Evolutionary conservation across 306 rosid genomes (phyloP).

Genomic region (Lithocarpus polystachyus): DNA sequence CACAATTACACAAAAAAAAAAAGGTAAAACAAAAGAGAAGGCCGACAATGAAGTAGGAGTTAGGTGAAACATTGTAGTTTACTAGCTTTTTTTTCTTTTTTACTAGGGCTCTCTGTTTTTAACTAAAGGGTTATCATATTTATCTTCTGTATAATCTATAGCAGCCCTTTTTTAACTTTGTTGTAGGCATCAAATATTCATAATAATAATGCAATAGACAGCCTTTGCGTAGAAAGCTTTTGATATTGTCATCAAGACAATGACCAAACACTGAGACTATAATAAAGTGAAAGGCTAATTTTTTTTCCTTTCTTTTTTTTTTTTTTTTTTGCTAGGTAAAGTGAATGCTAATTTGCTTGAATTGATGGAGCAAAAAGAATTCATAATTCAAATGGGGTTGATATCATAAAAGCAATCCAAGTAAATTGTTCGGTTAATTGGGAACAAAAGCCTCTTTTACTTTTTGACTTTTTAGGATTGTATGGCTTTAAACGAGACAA

Average conservation of each 20-base stretch:
- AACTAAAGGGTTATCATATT: not conserved
- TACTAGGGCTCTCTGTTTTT: not conserved
- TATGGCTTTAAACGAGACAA: constrained; percentile 41
- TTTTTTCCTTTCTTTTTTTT: too few relatives aligned
- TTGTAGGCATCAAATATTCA: not conserved
- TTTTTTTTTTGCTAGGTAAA: not conserved
- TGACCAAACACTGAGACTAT: not conserved
- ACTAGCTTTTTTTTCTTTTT: not conserved
- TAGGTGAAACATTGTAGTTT: not conserved
- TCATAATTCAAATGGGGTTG: constrained; percentile 2
- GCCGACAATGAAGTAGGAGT: not conserved
- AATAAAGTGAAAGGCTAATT: not conserved
- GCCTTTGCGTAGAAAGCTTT: not conserved
- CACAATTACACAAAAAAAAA: constrained; percentile 29
- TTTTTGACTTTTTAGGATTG: constrained; percentile 57
- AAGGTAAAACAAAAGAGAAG: not conserved
- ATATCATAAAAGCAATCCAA: constrained; percentile 24
- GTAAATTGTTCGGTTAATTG: constrained; percentile 54
- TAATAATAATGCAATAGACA: not conserved
- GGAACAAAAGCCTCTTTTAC: constrained; percentile 47
- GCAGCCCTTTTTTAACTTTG: not conserved
- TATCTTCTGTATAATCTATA: not conserved
- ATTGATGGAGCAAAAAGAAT: not conserved
- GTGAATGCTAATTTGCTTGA: constrained; percentile 4
- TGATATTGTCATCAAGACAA: not conserved